A percentile compares a stretch with the other conserved stretches of the same genome.
phyloP scores from a whole-genome alignment of 331 rosid species.

The Quercus phellos region DNA sequence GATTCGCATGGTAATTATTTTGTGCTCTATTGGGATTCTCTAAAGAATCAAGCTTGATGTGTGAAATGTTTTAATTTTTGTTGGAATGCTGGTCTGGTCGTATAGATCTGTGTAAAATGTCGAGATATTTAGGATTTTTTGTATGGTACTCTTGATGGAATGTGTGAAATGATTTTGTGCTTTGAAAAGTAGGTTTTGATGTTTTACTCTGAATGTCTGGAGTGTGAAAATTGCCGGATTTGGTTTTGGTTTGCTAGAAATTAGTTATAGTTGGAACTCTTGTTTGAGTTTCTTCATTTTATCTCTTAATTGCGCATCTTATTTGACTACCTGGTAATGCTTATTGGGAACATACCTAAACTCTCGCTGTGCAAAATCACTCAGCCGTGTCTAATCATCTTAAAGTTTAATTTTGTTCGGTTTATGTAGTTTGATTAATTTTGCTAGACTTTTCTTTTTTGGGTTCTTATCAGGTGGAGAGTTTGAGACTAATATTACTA shows the following conservation, averaged over 20 bases:
- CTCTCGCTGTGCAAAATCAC: neutral
- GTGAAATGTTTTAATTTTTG: neutral
- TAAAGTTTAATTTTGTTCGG: neutral
- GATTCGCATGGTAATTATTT: neutral
- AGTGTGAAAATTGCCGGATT: neutral
- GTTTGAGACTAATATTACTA: slow-evolving; percentile 82
- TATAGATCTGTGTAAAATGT: neutral
- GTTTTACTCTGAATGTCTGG: neutral
- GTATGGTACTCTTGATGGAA: neutral
- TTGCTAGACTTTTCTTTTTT: neutral
- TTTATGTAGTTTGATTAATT: neutral
- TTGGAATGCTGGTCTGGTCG: neutral
- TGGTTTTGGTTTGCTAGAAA: neutral
- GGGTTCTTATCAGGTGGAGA: slow-evolving; percentile 59
- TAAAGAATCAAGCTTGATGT: neutral
- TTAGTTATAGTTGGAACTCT: neutral
- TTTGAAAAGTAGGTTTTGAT: neutral
- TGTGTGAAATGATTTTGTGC: neutral
- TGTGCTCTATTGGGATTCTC: neutral
- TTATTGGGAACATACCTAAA: neutral
- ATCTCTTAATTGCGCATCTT: neutral
- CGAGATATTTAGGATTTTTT: neutral
- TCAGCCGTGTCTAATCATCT: neutral
- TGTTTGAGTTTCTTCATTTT: neutral
- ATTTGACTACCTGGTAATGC: neutral